Conservation (phyloP, 2,329 filamentous ascomycete genomes). For the Arthroderma sp. region DNA sequence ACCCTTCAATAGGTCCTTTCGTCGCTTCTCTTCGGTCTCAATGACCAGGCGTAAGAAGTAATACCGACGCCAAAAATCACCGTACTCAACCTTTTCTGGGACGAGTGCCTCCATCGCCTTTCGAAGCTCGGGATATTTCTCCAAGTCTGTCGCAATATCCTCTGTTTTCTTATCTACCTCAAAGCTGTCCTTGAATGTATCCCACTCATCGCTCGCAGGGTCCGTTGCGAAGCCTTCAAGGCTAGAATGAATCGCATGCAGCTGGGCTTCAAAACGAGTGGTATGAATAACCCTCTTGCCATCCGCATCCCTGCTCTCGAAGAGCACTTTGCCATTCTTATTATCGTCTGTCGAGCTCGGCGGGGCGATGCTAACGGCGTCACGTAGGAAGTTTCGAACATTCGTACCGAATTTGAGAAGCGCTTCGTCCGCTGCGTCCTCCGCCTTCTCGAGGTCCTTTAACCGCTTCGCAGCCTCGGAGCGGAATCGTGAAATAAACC, state of each 20-base stretch:
- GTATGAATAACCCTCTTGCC: slow-evolving; percentile 92
- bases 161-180: slow-evolving; percentile 74
- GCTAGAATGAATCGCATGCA: slow-evolving; percentile 87
- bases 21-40: slow-evolving; percentile 79
- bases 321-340: slow-evolving; percentile 53
- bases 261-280: slow-evolving; percentile 84
- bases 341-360: slow-evolving; percentile 42
- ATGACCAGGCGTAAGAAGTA: slow-evolving; percentile 90
- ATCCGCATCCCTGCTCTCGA: slow-evolving; percentile 81
- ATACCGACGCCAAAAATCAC: slow-evolving; percentile 84
- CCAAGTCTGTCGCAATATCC: slow-evolving; percentile 67
- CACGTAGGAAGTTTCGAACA: slow-evolving; percentile 75
- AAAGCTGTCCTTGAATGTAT: slow-evolving; percentile 60
- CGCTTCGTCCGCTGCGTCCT: slow-evolving; percentile 93
- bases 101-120: slow-evolving; percentile 89
- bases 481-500: slow-evolving; percentile 64
- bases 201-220: slow-evolving; percentile 62
- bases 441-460: slow-evolving; percentile 79
- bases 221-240: slow-evolving; percentile 73
- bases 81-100: slow-evolving; percentile 82
- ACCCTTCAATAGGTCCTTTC: slow-evolving; percentile 87
- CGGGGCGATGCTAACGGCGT: slow-evolving; percentile 79
- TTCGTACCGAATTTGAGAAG: slow-evolving; percentile 83
- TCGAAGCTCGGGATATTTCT: slow-evolving; percentile 75
- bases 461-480: slow-evolving; percentile 68